Evolutionary conservation across 1,139 yeast genomes (phyloP).

Genomic region (Taphrina communis): DNA sequence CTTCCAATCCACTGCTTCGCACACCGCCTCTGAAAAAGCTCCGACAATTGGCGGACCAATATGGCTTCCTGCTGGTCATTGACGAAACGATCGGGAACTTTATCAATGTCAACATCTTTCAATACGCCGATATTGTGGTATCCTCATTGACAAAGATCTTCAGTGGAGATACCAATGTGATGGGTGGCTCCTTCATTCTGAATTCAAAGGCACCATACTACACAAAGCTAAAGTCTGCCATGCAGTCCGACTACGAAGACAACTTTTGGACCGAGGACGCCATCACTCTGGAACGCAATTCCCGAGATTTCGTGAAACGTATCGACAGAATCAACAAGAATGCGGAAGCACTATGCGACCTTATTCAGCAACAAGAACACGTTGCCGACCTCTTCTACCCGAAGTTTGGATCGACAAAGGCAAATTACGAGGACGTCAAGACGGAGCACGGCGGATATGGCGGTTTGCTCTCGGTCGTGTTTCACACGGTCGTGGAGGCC

Average conservation of each 20-base stretch:
- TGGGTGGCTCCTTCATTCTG: slow-evolving; percentile 85
- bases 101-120: slow-evolving; percentile 78
- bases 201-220: slow-evolving; percentile 70
- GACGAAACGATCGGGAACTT: slow-evolving; percentile 96
- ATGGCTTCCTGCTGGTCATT: slow-evolving; percentile 75
- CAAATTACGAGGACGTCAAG: slow-evolving; percentile 72
- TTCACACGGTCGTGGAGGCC: slow-evolving; percentile 70
- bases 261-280: slow-evolving; percentile 93
- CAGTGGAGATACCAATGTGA: slow-evolving; percentile 92
- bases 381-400: slow-evolving; percentile 77
- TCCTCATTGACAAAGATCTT: slow-evolving; percentile 90
- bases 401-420: slow-evolving; percentile 59
- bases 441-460: slow-evolving; percentile 87
- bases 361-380: slow-evolving; percentile 52
- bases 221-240: slow-evolving; percentile 58
- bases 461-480: slow-evolving; percentile 79
- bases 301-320: slow-evolving; percentile 81
- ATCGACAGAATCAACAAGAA: slow-evolving; percentile 70
- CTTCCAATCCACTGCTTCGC: slow-evolving; percentile 85
- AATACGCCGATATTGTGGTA: slow-evolving; percentile 82
- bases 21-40: slow-evolving; percentile 77
- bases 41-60: slow-evolving; percentile 68
- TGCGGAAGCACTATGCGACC: slow-evolving; percentile 61
- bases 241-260: slow-evolving; percentile 69
- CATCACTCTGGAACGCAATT: slow-evolving; percentile 85